phyloP scores from a whole-genome alignment of 768 basidiomycete species.

The Leccinum variicolor region DNA sequence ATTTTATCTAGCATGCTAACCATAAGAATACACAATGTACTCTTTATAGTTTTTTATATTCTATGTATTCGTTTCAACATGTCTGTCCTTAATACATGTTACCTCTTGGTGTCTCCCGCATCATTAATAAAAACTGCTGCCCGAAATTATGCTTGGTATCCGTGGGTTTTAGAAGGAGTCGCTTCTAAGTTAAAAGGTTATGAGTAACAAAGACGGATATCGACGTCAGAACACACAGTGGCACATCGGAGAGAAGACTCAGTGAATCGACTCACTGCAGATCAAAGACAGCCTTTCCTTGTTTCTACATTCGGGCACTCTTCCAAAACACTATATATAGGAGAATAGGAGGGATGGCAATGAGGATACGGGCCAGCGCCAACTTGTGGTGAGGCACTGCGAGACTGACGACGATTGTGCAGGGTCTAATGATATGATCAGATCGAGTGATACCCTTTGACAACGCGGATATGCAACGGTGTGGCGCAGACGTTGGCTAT shows the following conservation, averaged over 20 bases:
- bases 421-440: conserved; percentile 21
- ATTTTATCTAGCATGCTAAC: neutral
- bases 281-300: neutral
- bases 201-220: neutral
- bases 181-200: neutral
- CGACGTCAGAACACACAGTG: conserved; percentile 1
- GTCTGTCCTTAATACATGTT: neutral
- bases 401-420: conserved; percentile 6
- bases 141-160: neutral
- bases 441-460: conserved; percentile 14
- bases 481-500: conserved; percentile 3
- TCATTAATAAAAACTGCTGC: neutral
- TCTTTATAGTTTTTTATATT: neutral
- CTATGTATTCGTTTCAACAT: neutral
- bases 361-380: conserved; percentile 1
- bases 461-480: conserved; percentile 9
- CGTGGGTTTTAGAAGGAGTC: neutral
- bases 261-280: neutral
- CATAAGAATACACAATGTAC: neutral
- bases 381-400: conserved; percentile 3
- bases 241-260: neutral
- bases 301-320: conserved; percentile 3
- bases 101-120: neutral
- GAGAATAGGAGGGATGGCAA: neutral
- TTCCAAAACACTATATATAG: neutral